phyloP scores from a whole-genome alignment of 2,329 filamentous ascomycete genomes.

The Didymosphaeria variabile region DNA sequence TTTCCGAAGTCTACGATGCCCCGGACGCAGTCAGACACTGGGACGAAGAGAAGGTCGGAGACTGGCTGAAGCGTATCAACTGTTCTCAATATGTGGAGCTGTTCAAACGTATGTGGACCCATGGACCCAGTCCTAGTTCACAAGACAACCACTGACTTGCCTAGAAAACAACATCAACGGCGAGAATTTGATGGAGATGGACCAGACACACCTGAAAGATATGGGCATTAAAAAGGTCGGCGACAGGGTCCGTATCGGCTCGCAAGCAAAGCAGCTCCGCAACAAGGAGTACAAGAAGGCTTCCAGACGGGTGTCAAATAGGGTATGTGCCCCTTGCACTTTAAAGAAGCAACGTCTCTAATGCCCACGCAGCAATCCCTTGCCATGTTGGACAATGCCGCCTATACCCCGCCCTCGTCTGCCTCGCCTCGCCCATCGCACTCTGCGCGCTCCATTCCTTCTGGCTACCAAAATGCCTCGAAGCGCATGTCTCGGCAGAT shows the following conservation, averaged over 20 bases:
- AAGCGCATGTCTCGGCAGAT: constrained; percentile 60
- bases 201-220: constrained; percentile 94
- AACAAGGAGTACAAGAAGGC: constrained; percentile 59
- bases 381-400: constrained; percentile 75
- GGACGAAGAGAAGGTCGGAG: constrained; percentile 90
- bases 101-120: constrained; percentile 68
- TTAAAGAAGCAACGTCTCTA: constrained; percentile 5
- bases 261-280: constrained; percentile 60
- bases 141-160: constrained; percentile 29
- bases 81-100: constrained; percentile 93
- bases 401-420: constrained; percentile 68
- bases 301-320: constrained; percentile 74
- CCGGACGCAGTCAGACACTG: constrained; percentile 74
- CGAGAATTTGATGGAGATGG: constrained; percentile 95
- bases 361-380: constrained; percentile 75
- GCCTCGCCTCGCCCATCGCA: constrained; percentile 71
- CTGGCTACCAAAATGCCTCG: constrained; percentile 52
- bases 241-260: constrained; percentile 83
- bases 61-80: constrained; percentile 90
- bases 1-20: constrained; percentile 79
- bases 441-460: constrained; percentile 58
- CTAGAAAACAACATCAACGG: constrained; percentile 93
- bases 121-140: not conserved
- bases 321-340: constrained; percentile 64
- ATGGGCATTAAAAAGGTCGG: constrained; percentile 99